Percentiles rank a stretch among this genome's conserved stretches.
phyloP scores from a whole-genome alignment of 441 rosid genomes.

The Melianthus villosus region DNA sequence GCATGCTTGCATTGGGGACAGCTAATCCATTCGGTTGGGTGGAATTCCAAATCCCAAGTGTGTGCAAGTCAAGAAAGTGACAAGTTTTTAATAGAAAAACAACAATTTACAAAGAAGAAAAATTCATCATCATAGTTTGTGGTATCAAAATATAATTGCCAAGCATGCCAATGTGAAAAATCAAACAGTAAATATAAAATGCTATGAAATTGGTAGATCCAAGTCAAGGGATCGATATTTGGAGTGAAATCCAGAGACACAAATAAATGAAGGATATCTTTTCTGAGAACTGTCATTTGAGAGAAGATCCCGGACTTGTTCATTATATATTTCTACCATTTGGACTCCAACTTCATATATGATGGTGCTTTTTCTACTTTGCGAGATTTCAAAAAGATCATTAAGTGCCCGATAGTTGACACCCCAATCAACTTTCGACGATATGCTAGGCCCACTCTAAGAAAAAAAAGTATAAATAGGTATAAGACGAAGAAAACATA shows the following conservation, averaged over 20 bases:
- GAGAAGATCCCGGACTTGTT: constrained; percentile 53
- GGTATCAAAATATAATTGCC: no score
- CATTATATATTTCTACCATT: constrained; percentile 62
- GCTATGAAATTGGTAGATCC: neutral
- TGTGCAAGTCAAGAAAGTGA: constrained; percentile 55
- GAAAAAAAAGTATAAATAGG: no score
- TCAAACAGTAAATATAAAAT: neutral
- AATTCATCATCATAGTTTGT: no score
- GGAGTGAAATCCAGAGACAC: neutral
- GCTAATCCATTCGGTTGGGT: constrained; percentile 73
- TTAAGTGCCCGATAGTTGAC: neutral
- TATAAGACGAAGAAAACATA: no score
- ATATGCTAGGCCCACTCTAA: no score
- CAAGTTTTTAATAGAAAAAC: neutral
- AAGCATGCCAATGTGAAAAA: no score
- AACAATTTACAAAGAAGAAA: neutral
- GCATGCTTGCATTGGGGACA: constrained; percentile 92
- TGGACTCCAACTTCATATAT: constrained; percentile 47
- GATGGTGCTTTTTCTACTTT: constrained; percentile 26
- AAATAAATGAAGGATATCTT: constrained; percentile 36
- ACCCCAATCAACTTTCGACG: constrained; percentile 85
- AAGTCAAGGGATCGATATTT: neutral
- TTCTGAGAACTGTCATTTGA: constrained; percentile 27
- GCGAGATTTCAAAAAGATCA: constrained; percentile 36
- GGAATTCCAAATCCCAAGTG: constrained; percentile 80